phyloP scores from a whole-genome alignment of 2,329 filamentous ascomycete species.

The Esteya vermicola region DNA sequence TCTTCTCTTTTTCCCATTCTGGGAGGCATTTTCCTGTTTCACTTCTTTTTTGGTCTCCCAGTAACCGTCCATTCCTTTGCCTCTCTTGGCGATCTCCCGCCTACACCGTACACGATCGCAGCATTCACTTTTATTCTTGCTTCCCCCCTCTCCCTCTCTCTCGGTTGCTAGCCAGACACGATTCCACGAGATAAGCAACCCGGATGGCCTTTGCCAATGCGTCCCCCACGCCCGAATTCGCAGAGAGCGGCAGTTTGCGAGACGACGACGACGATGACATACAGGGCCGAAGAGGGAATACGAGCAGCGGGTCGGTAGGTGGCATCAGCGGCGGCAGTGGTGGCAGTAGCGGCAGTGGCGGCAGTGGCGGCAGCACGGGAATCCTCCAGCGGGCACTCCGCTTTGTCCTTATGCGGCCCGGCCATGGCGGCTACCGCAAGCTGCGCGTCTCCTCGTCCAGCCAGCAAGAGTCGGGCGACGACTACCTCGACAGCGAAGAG shows the following conservation, averaged over 20 bases:
- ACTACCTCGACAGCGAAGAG: not conserved
- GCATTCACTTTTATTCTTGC: not conserved
- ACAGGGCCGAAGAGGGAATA: not conserved
- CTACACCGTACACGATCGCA: not conserved
- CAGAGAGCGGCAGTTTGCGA: not conserved
- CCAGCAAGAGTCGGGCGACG: too few species aligned
- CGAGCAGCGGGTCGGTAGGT: too few species aligned
- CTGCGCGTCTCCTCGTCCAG: not conserved
- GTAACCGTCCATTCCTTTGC: not conserved
- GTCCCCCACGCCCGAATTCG: not conserved
- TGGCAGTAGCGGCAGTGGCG: too few species aligned
- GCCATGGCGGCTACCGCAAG: not conserved
- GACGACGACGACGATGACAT: conserved; percentile 2
- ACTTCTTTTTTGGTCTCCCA: not conserved
- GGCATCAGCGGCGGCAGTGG: too few species aligned
- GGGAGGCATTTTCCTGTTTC: too few species aligned
- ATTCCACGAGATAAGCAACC: too few species aligned
- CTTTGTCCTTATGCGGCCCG: not conserved
- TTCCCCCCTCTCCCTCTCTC: too few species aligned
- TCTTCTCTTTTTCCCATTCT: not conserved
- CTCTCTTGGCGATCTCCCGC: not conserved
- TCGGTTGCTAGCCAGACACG: too few species aligned
- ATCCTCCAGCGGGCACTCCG: not conserved
- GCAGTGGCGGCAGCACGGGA: too few species aligned
- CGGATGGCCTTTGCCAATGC: conserved; percentile 1